Base-by-base conservation (phyloP, 202 grass and related monocot genomes). In the Carex arenaria region DNA sequence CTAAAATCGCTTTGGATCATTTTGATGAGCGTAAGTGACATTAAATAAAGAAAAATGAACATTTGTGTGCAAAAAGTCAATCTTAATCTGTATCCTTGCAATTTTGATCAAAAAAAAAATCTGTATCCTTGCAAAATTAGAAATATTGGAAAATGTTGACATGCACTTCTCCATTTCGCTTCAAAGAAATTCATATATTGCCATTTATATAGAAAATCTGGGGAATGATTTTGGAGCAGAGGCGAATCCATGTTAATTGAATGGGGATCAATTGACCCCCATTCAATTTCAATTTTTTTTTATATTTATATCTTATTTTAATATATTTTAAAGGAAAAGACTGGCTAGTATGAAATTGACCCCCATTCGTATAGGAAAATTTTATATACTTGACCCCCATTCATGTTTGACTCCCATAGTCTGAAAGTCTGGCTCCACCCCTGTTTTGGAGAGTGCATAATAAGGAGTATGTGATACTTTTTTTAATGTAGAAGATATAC, bases 1-100 rank as follows among this genome's bases (percentile, higher is more conserved):
- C 89, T 55, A 87, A 89, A 82, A 49, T 90, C 32, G 93, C 95
- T 80, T 92, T 84, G 60, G 54, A 87, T 83, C 71, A 85, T 82
- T 80, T 91, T 14, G 68, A 90, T 77, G 68, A 67, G 14, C 72
- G 93, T 95, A 87, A 98, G 91, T 86, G 54, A 75, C 30, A 78
- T 78, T 36, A 18, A 11, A 36, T 78, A 40, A 78, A 78, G 5
- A 19, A 78, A 34, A 78, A 34, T 10, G 0, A 59, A 5, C 17
- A 59, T 78, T 57, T 78, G 28, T 10, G 8, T 60, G 15, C 54
- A 28, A 74, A 14, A 78, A 78, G 19, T 49, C 8, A 1, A n/a
- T 17, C 17, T 40, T 36, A 1, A 17, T 19, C 3, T 78, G 38
- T 59, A 38, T 55, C 30, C 30, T 60, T 40, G 28, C 31, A 57